Base-by-base conservation (phyloP, 2,329 filamentous ascomycete species). In the Fusarium burgessii region DNA sequence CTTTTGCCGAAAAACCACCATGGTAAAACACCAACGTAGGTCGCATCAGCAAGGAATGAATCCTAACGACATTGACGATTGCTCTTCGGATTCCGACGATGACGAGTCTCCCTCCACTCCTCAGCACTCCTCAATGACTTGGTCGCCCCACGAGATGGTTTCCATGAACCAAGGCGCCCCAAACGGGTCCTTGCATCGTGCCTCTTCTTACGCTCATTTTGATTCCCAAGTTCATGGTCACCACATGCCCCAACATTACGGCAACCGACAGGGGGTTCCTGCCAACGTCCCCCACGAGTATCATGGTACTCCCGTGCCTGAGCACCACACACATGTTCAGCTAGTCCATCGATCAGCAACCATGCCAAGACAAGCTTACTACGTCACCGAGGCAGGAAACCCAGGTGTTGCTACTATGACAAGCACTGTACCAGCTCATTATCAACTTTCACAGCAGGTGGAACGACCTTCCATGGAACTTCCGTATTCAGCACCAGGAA, bases 1-100 rank as follows among this genome's bases (percentile, higher is more conserved):
- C 78, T 92, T 92, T 78, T 92, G 90, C 79, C 86, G 91, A 58
- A 92, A 92, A 79, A 92, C 90, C 8, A 92, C 90, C 59, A 90
- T 91, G 89, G 87, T 91, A 58, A 91, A 91, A 80, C 89, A 91
- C 77, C 88, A 91, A 76, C 83, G 88, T 56, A 84, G 88, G 29
- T 89, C 88, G 3, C 88, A 91, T 76, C 87, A 90, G 74, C 85
- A 88, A 69, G 85, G 88, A 40, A 80, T 88, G 59, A 84, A 89
- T 72, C 84, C 85, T 42, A 86, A 86, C 58, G 87, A 90, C 72
- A 77, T 80, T 10, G 87, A 87, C 72, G 86, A 88, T 74, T 86
- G 81, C 78, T 85, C 83, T 35, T 89, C 85, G 25, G 86, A 88
- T 51, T 87, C 85, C n/a, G 88, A 87, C 61, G 83, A 82, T 64